phyloP scores from a whole-genome alignment of 495 filamentous ascomycete species.

The Bathelium albidoporum region DNA sequence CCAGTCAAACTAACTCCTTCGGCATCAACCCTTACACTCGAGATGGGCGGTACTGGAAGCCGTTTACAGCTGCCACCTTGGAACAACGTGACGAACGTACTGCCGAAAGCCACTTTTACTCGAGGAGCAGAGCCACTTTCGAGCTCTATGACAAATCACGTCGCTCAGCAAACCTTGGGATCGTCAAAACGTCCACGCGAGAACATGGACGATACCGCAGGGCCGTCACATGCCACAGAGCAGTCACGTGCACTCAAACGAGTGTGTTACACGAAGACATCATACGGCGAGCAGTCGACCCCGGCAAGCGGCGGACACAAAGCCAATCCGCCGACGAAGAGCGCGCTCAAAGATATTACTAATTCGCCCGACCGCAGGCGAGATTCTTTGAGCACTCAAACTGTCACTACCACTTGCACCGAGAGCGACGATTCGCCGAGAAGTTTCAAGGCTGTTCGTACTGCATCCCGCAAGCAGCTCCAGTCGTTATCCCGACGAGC shows the following conservation, averaged over 20 bases:
- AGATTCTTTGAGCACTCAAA: background rate
- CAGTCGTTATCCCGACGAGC: background rate
- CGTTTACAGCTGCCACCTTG: background rate
- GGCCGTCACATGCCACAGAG: background rate
- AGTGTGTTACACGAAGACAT: background rate
- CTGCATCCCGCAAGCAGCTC: background rate
- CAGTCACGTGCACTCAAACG: background rate
- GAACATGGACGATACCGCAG: background rate
- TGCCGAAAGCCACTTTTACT: background rate
- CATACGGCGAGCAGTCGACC: background rate
- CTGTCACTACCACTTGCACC: background rate
- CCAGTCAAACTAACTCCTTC: background rate
- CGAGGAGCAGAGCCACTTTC: background rate
- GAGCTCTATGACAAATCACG: background rate
- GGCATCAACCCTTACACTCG: background rate
- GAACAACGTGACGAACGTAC: background rate
- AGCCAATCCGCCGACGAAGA: background rate
- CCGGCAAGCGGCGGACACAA: background rate
- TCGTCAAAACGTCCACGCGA: background rate
- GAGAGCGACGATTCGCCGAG: background rate
- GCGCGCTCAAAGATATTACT: slow-evolving; percentile 18
- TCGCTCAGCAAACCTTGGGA: background rate
- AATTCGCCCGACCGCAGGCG: slow-evolving; percentile 7
- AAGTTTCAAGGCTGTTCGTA: background rate
- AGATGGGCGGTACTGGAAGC: background rate